These are phyloP conservation scores for Sporothrix variecibatus DNA, from an alignment of 2,329 filamentous ascomycete species.

Conservation along the genomic window DNA sequence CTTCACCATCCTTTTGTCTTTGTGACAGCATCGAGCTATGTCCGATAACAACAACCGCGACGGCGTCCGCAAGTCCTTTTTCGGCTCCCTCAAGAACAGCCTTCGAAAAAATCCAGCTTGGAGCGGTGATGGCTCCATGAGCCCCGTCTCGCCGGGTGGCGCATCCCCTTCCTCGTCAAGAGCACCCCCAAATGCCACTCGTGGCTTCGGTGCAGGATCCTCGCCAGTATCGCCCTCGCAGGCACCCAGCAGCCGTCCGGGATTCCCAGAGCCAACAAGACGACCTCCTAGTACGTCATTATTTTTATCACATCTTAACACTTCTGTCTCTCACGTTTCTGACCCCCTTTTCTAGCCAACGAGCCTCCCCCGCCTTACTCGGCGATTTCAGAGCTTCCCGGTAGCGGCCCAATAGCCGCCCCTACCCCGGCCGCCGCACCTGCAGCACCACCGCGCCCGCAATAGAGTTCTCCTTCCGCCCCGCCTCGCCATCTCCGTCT, in stretches of 20 bases:
- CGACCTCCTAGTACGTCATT: slow-evolving; percentile 29
- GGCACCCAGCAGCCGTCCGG: slow-evolving; percentile 30
- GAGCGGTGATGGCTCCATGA: background rate
- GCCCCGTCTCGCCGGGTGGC: background rate
- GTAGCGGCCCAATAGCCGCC: background rate
- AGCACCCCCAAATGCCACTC: background rate
- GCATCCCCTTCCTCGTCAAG: background rate
- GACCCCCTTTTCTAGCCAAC: slow-evolving; percentile 17
- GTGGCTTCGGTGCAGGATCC: background rate
- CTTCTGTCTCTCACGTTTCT: too few relatives aligned
- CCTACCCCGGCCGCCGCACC: background rate
- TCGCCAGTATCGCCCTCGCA: background rate
- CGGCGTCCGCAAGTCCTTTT: slow-evolving; percentile 15
- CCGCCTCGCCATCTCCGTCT: slow-evolving; percentile 34
- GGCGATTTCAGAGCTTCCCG: slow-evolving; percentile 23
- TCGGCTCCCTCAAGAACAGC: slow-evolving; percentile 24
- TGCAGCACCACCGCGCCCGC: slow-evolving; percentile 27
- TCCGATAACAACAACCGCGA: slow-evolving; percentile 12
- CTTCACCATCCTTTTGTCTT: background rate
- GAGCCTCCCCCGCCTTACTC: slow-evolving; percentile 42
- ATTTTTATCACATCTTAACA: background rate
- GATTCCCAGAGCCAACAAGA: slow-evolving; percentile 30
- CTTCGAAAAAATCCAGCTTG: background rate
- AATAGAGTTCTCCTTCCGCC: slow-evolving; percentile 16
- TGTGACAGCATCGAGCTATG: background rate